phyloP scores from a whole-genome alignment of 2,329 filamentous ascomycete species.

The Lasiodiplodia sp. region DNA sequence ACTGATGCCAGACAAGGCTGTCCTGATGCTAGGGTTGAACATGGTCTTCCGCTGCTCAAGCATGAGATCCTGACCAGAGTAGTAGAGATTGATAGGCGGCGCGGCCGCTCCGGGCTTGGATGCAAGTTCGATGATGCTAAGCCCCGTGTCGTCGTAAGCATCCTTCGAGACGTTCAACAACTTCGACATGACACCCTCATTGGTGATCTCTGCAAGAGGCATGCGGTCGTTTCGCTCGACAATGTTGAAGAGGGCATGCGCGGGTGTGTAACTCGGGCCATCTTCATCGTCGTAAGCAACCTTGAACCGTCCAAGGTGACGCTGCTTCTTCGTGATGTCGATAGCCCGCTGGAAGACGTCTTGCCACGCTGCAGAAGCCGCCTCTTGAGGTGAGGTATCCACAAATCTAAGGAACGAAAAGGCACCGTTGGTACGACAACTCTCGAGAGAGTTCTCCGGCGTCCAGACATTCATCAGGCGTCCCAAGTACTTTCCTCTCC shows the following conservation, averaged over 20 bases:
- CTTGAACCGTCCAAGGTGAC: slow-evolving; percentile 71
- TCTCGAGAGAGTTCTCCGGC: slow-evolving; percentile 76
- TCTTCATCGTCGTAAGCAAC: slow-evolving; percentile 73
- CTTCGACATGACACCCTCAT: slow-evolving; percentile 74
- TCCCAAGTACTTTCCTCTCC: slow-evolving; percentile 76
- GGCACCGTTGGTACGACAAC: slow-evolving; percentile 65
- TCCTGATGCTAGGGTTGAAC: slow-evolving; percentile 81
- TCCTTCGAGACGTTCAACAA: slow-evolving; percentile 80
- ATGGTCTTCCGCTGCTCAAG: slow-evolving; percentile 74
- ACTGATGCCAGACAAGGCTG: slow-evolving; percentile 72
- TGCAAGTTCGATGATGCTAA: slow-evolving; percentile 81
- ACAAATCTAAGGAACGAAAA: slow-evolving; percentile 94
- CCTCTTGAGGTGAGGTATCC: slow-evolving; percentile 77
- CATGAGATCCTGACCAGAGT: slow-evolving; percentile 69
- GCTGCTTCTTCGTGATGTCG: slow-evolving; percentile 58
- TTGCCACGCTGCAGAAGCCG: slow-evolving; percentile 71
- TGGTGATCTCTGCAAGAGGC: slow-evolving; percentile 72
- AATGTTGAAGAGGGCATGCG: slow-evolving; percentile 84
- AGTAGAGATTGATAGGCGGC: slow-evolving; percentile 83
- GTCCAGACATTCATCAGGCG: slow-evolving; percentile 92
- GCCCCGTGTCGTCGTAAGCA: slow-evolving; percentile 72
- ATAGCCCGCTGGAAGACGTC: slow-evolving; percentile 78
- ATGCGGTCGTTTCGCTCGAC: slow-evolving; percentile 71
- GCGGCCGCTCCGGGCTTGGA: slow-evolving; percentile 80
- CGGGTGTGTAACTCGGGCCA: slow-evolving; percentile 70